Percentiles rank a stretch among this genome's conserved stretches.
phyloP scores from a whole-genome alignment of 768 basidiomycete genomes.

The Kwoniella dejecticola region DNA sequence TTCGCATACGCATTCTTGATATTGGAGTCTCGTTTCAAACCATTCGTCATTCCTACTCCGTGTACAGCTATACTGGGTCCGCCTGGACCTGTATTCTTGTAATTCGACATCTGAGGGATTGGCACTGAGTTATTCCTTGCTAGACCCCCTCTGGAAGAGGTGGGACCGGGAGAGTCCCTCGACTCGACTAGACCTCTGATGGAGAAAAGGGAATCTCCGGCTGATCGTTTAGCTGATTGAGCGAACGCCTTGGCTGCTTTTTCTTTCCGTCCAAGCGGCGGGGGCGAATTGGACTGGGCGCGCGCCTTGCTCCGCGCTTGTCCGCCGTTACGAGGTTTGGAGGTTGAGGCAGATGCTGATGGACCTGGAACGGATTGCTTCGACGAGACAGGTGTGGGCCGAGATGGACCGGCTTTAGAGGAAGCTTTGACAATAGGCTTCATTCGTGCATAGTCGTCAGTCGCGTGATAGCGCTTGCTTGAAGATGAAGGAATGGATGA shows the following conservation, averaged over 20 bases:
- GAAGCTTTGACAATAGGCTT: not conserved
- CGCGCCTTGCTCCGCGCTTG: not conserved
- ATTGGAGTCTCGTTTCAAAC: slow-evolving; percentile 7
- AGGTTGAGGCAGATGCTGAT: slow-evolving; percentile 11
- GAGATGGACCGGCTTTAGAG: not conserved
- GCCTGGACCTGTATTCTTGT: no score
- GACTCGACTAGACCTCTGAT: slow-evolving; percentile 34
- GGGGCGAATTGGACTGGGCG: slow-evolving; percentile 19
- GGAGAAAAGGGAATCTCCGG: slow-evolving; percentile 31
- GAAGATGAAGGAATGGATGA: not conserved
- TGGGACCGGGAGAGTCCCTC: slow-evolving; percentile 13
- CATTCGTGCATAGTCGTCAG: no score
- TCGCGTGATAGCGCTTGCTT: not conserved
- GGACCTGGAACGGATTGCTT: slow-evolving; percentile 17
- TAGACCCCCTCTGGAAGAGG: not conserved
- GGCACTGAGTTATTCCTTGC: no score
- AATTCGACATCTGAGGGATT: no score
- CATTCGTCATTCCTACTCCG: slow-evolving; percentile 19
- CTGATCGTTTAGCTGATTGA: slow-evolving; percentile 27
- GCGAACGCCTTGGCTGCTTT: slow-evolving; percentile 38
- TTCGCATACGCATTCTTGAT: not conserved
- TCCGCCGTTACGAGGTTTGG: not conserved
- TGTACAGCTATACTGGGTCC: slow-evolving; percentile 11
- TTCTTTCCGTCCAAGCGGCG: slow-evolving; percentile 41
- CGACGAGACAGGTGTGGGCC: not conserved